Evolutionary conservation across 306 rosid species (phyloP).

Genomic region (cucumber (Cucumis sativus)): DNA sequence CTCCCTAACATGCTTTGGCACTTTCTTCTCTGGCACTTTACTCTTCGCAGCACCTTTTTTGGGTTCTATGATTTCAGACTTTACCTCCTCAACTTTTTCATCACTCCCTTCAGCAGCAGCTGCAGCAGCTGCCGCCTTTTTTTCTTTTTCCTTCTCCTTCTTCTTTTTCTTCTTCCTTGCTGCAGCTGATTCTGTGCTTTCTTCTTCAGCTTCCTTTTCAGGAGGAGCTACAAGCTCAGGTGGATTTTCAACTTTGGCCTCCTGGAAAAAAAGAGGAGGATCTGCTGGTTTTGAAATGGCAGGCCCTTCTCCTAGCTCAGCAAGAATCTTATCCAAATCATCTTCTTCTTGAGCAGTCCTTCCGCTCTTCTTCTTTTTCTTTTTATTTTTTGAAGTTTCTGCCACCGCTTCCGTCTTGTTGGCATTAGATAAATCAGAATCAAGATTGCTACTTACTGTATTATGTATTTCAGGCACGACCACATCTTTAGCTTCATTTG

Average conservation of each 20-base stretch:
- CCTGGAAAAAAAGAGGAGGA: slow-evolving; percentile 32
- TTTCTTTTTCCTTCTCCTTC: slow-evolving; percentile 67
- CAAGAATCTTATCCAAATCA: slow-evolving; percentile 83
- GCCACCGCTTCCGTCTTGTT: slow-evolving; percentile 41
- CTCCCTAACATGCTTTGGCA: slow-evolving; percentile 98
- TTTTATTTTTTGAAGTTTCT: slow-evolving; percentile 66
- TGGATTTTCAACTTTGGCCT: slow-evolving; percentile 41
- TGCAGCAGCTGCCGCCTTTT: slow-evolving; percentile 58
- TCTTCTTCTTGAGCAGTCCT: slow-evolving; percentile 97
- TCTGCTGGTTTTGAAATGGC: slow-evolving; percentile 24
- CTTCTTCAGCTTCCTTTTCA: slow-evolving; percentile 76
- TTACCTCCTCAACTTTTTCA: slow-evolving; percentile 33
- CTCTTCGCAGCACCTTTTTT: slow-evolving; percentile 64
- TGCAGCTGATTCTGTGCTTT: slow-evolving; percentile 75
- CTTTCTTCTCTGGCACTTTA: slow-evolving; percentile 72
- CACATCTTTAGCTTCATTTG: slow-evolving; percentile 25
- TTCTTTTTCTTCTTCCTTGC: slow-evolving; percentile 95
- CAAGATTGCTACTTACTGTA: slow-evolving; percentile 16
- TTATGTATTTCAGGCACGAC: slow-evolving; percentile 31
- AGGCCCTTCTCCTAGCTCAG: slow-evolving; percentile 75
- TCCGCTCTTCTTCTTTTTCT: slow-evolving; percentile 91
- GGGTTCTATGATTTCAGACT: slow-evolving; percentile 32
- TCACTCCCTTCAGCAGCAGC: slow-evolving; percentile 28
- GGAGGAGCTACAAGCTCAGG: slow-evolving; percentile 29
- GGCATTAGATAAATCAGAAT: slow-evolving; percentile 19